phyloP scores from a whole-genome alignment of 2,329 filamentous ascomycete species.

The Colletotrichum magnum region DNA sequence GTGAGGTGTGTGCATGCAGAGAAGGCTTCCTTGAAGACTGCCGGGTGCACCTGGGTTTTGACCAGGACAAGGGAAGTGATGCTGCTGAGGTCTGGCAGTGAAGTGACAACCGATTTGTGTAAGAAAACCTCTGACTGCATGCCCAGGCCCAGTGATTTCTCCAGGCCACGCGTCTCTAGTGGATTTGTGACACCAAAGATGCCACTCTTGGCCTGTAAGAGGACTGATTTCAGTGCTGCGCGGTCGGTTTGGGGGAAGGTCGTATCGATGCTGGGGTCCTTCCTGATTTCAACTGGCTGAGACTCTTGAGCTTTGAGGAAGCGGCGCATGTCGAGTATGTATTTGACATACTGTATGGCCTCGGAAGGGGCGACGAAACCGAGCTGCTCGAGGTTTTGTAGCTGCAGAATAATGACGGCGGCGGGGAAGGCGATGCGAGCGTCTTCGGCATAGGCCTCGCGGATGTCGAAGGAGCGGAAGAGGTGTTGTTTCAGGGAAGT shows the following conservation, averaged over 20 bases:
- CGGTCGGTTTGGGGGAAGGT: too few species aligned
- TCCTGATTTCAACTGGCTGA: too few species aligned
- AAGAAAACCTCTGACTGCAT: not conserved
- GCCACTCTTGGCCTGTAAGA: too few species aligned
- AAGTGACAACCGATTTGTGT: not conserved
- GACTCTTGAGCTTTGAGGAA: too few species aligned
- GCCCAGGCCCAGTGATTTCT: too few species aligned
- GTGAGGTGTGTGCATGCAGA: not conserved
- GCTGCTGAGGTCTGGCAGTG: not conserved
- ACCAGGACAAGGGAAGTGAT: not conserved
- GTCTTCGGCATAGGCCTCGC: not conserved
- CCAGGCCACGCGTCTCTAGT: not conserved
- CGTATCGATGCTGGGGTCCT: too few species aligned
- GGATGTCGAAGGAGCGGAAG: not conserved
- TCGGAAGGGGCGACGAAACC: not conserved
- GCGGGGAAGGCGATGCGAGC: not conserved
- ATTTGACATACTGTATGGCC: not conserved
- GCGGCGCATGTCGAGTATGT: not conserved
- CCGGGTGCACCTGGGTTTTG: not conserved
- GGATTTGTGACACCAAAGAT: not conserved
- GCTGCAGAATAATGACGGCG: not conserved
- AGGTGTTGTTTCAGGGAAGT: not conserved
- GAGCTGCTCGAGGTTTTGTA: not conserved
- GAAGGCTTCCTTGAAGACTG: not conserved
- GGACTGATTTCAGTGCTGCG: too few species aligned